A percentile compares a stretch with the other conserved stretches of the same genome.
Conservation (phyloP, 495 filamentous ascomycete genomes). For the Hyphodiscus hymeniophilus region DNA sequence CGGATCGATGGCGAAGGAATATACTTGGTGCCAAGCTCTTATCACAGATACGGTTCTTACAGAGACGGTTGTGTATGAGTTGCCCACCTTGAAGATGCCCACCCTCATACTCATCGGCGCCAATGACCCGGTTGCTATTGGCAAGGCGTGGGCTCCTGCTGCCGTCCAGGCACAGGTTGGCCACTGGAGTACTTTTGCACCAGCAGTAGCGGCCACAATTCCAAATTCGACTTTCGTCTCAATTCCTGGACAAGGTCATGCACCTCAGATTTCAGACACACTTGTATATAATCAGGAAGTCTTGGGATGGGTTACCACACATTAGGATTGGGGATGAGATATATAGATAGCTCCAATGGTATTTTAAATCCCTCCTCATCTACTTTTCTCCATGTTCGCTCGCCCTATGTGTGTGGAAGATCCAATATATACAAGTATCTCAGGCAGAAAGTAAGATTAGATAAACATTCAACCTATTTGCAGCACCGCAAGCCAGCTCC, state of each 20-base stretch:
- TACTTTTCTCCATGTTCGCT: too few relatives aligned
- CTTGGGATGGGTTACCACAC: too few relatives aligned
- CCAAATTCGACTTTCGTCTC: conserved; percentile 31
- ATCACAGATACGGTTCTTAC: conserved; percentile 37
- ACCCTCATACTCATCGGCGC: conserved; percentile 33
- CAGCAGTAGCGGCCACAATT: conserved; percentile 30
- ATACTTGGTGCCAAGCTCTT: conserved; percentile 29
- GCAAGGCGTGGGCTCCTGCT: conserved; percentile 36
- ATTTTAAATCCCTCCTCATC: too few relatives aligned
- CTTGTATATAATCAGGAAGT: conserved; percentile 25
- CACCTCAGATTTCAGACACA: conserved; percentile 37
- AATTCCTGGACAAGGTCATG: conserved; percentile 34
- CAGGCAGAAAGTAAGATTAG: too few relatives aligned
- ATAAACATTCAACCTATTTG: too few relatives aligned
- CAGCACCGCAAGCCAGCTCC: too few relatives aligned
- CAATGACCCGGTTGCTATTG: conserved; percentile 36
- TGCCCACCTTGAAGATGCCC: conserved; percentile 25
- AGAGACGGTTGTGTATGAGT: conserved; percentile 36
- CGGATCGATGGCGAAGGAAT: conserved; percentile 25
- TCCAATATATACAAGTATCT: too few relatives aligned
- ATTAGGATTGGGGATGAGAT: too few relatives aligned
- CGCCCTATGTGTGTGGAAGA: too few relatives aligned
- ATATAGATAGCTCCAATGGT: too few relatives aligned
- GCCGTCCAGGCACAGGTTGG: conserved; percentile 31
- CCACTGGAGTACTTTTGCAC: conserved; percentile 33